Base-by-base conservation (phyloP, 345 rosid species). In the Clarkia xantiana region DNA sequence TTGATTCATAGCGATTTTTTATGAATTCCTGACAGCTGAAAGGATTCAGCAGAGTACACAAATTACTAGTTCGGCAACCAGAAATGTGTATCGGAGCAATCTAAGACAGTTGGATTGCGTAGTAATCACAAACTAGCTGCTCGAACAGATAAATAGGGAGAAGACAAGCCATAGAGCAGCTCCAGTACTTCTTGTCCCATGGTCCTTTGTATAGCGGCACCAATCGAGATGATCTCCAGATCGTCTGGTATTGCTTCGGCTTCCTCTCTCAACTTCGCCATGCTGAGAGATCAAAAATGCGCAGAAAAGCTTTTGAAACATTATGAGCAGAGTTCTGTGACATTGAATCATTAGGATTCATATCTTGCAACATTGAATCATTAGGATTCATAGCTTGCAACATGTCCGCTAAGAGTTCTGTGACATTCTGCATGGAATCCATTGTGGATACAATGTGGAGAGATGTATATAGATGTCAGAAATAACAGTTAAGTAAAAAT, bases 101-200 rank as follows among this genome's bases (percentile, higher is more conserved):
- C 36, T 29, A 29, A 29, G 9, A 4, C 5, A 5, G 9, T 29
- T 29, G 1, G 1, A 10, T 29, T 29, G 4, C 36, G 9, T 29
- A 3, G 1, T 29, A 29, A 29, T 29, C 36, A 29, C 36, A 29
- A 29, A 29, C 36, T 29, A 29, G 36, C 3, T 29, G 9, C 1
- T 29, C 36, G 16, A 48, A 48, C 3, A 4, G 39, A 41, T 4
- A 14, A 5, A 18, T 40, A 29, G 51, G 9, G 39, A 47, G 54
- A 55, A 58, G 55, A 29, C 81, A 11, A 79, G 82, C 97, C 96
- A 96, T 81, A 69, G 96, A 83, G 50, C 76, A 77, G 75, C 94
- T 90, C 94, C 94, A 90, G 68, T 76, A 86, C 77, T 86, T 86
- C 81, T 86, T 86, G 39, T 79, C 86, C 88, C 88, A 81, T 9